Conservation (phyloP, 345 rosid genomes). For the Barbarea vulgaris region DNA sequence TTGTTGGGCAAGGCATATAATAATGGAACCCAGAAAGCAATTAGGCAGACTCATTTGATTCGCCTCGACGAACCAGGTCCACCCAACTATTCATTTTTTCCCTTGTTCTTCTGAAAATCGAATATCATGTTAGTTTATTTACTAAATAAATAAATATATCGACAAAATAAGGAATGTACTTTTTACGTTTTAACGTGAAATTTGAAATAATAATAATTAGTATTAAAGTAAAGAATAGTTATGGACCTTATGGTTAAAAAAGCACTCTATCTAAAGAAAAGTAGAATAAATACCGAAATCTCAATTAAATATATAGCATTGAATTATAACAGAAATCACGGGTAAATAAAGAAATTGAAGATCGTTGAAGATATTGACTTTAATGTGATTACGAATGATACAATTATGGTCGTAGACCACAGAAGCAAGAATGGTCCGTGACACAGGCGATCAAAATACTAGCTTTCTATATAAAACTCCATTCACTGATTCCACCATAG, state of each 20-base stretch:
- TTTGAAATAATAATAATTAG: background rate
- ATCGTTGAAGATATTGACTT: background rate
- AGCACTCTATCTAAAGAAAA: background rate
- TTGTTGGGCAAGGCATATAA: conserved; percentile 21
- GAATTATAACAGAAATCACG: background rate
- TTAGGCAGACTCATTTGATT: conserved; percentile 29
- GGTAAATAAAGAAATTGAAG: background rate
- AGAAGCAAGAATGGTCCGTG: conserved; percentile 15
- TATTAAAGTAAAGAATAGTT: too few relatives aligned
- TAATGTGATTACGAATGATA: background rate
- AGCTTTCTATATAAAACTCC: conserved; percentile 21
- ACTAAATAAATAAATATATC: background rate
- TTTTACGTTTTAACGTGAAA: too few relatives aligned
- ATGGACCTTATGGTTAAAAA: background rate
- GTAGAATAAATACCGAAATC: background rate
- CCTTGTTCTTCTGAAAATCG: background rate
- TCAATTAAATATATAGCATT: background rate
- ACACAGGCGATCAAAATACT: conserved; percentile 32
- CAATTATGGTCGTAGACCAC: background rate
- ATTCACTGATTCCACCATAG: background rate
- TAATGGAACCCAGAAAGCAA: conserved; percentile 29
- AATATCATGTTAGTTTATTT: background rate
- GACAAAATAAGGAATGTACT: background rate
- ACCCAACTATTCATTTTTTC: conserved; percentile 12
- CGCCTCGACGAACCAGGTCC: conserved; percentile 29